phyloP scores from a whole-genome alignment of 352 stramenopile genomes.

The Phytopythium montanum region DNA sequence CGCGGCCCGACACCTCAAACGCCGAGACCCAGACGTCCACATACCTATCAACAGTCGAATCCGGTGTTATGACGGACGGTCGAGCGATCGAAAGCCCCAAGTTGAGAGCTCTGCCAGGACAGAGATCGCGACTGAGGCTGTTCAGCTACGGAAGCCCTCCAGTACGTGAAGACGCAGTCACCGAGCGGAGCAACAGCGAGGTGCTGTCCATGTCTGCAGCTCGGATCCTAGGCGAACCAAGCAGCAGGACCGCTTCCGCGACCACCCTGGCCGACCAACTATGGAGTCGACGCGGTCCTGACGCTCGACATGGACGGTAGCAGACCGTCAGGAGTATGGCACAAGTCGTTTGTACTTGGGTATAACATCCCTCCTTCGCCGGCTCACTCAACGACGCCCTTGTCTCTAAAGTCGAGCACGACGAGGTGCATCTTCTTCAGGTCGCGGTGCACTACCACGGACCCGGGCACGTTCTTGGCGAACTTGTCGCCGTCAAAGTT shows the following conservation, averaged over 20 bases:
- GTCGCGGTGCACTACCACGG: constrained; percentile 51
- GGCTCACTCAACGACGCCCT: not conserved
- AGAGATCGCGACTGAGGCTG: not conserved
- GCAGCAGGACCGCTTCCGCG: not conserved
- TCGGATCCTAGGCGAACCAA: not conserved
- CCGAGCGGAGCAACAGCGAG: not conserved
- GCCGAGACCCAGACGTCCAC: not conserved
- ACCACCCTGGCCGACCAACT: not conserved
- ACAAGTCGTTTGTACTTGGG: not conserved
- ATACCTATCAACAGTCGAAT: not conserved
- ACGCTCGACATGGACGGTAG: not conserved
- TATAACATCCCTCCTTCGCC: not conserved
- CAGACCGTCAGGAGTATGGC: not conserved
- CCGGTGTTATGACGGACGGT: too few relatives aligned
- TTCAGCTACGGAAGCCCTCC: not conserved
- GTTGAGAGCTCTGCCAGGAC: not conserved
- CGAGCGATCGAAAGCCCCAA: not conserved
- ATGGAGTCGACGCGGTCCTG: not conserved
- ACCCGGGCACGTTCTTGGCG: constrained; percentile 45
- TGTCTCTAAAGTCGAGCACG: constrained; percentile 51
- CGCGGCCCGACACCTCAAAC: not conserved
- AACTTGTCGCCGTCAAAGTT: constrained; percentile 84
- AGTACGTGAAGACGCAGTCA: not conserved
- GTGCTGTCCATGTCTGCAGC: not conserved
- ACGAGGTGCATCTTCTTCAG: constrained; percentile 84